A percentile compares a stretch with the other conserved stretches of the same genome.
Evolutionary conservation across 2,329 filamentous ascomycete genomes (phyloP).

Genomic region (Arthrobotrys iridis): DNA sequence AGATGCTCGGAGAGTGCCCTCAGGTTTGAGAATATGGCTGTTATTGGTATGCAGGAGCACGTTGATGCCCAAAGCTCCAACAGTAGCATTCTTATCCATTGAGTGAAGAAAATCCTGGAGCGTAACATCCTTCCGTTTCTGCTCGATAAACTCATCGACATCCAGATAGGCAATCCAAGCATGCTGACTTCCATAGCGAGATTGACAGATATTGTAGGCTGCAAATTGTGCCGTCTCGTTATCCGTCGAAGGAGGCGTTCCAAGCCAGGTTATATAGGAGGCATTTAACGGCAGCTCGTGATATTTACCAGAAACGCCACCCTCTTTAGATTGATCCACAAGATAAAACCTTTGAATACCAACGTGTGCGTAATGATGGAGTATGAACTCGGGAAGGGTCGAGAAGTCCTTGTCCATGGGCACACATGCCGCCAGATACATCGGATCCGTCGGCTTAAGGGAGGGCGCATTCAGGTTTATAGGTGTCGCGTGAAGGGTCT

Average conservation of each 20-base stretch:
- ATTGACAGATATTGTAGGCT: conserved; percentile 56
- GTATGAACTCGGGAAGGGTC: conserved; percentile 46
- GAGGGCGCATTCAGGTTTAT: conserved; percentile 53
- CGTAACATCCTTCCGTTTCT: conserved; percentile 55
- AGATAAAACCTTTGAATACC: conserved; percentile 47
- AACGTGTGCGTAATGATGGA: conserved; percentile 42
- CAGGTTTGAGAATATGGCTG: conserved; percentile 56
- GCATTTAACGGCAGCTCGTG: conserved; percentile 43
- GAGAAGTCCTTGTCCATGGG: conserved; percentile 43
- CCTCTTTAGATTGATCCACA: conserved; percentile 42
- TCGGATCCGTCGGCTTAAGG: conserved; percentile 41
- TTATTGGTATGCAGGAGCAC: conserved; percentile 60
- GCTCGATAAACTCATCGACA: conserved; percentile 60
- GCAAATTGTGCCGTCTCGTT: conserved; percentile 44
- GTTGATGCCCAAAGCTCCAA: conserved; percentile 60
- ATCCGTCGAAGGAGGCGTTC: conserved; percentile 24
- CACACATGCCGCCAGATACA: conserved; percentile 43
- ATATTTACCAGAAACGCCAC: conserved; percentile 34
- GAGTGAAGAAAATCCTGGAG: conserved; percentile 57
- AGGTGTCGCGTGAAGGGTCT: conserved; percentile 45
- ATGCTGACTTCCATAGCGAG: conserved; percentile 57
- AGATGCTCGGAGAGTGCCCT: conserved; percentile 56
- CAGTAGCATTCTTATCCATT: conserved; percentile 53
- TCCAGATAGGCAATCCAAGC: conserved; percentile 61
- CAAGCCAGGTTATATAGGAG: conserved; percentile 45